Conservation (phyloP, 2,329 filamentous ascomycete genomes). For the Alternaria sp. region DNA sequence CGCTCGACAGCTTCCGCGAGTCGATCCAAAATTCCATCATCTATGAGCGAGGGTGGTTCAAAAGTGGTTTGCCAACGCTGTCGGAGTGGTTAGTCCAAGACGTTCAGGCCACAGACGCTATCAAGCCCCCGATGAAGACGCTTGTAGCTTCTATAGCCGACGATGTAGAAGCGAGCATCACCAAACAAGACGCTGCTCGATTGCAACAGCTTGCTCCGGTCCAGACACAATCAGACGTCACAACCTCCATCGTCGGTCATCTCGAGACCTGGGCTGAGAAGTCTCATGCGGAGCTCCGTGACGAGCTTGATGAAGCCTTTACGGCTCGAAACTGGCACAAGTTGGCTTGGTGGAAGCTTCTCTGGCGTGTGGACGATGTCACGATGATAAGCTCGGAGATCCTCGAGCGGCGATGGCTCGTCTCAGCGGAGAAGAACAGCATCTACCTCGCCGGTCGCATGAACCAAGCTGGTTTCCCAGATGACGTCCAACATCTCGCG, state of each 20-base stretch:
- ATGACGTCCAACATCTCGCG: constrained; percentile 18
- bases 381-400: constrained; percentile 82
- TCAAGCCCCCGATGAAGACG: constrained; percentile 70
- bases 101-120: constrained; percentile 47
- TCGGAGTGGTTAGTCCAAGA: constrained; percentile 66
- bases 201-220: constrained; percentile 42
- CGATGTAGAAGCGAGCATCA: constrained; percentile 60
- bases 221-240: constrained; percentile 52
- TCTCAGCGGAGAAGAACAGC: constrained; percentile 77
- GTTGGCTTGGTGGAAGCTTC: constrained; percentile 91
- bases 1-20: constrained; percentile 71
- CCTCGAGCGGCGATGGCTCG: constrained; percentile 76
- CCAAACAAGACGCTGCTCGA: constrained; percentile 55
- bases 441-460: constrained; percentile 83
- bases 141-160: constrained; percentile 72
- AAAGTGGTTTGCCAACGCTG: constrained; percentile 71
- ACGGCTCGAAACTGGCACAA: constrained; percentile 77
- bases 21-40: constrained; percentile 72
- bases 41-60: constrained; percentile 77
- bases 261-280: constrained; percentile 77
- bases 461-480: constrained; percentile 65
- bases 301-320: constrained; percentile 80
- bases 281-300: constrained; percentile 82
- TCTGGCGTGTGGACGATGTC: constrained; percentile 94
- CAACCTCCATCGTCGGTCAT: constrained; percentile 61